Evolutionary conservation across 768 basidiomycete species (phyloP), one percentile per base, ranked within the genome.

Genomic region (Daedaleopsis nitida): DNA sequence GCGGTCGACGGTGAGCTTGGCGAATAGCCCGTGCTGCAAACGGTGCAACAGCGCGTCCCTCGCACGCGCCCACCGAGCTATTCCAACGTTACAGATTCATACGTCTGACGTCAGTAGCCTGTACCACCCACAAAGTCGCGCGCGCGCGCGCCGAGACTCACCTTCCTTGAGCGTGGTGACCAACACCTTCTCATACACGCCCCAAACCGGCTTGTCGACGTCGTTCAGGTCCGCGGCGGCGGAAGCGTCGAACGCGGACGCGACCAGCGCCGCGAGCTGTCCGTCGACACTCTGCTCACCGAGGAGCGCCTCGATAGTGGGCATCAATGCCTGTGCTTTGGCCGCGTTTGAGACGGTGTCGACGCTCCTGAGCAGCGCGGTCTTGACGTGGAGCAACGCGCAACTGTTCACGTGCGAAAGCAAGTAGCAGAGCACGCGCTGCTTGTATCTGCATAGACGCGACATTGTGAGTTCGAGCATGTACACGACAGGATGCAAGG

Each of bases 391-490:
- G 2, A 82, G 72, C 3, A 83, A 69, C 2, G 78, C 73, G 64
- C 89, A 82, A 5, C 84, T 81, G 50, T 81, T 80, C 64, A 89
- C 78, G 70, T 98, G 96, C 1, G 95, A 95, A 7, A 92, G 75
- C 0, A 97, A 72, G 72, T 83, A 94, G 69, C 88, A 92, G 44
- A 92, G 68, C 45, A 95, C 76, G 13, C 86, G 83, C 62, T 83
- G 82, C 69, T 86, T 91, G 72, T 87, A 86, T 57, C 92, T 93
- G 16, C n/a, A 19, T 12, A 42, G 37, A 8, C 24, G 37, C 16
- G 5, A 38, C 7, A 11, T 37, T 37, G 42, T 52, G 14, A 45
- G 47, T 32, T 32, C 16, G 10, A 17, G 45, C 14, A 45, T 8
- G 34, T 6, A 47, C 48, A 7, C 27, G 8, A 10, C 47, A 37